phyloP scores from a whole-genome alignment of 768 basidiomycete genomes.

The Pleurotus sapidus region DNA sequence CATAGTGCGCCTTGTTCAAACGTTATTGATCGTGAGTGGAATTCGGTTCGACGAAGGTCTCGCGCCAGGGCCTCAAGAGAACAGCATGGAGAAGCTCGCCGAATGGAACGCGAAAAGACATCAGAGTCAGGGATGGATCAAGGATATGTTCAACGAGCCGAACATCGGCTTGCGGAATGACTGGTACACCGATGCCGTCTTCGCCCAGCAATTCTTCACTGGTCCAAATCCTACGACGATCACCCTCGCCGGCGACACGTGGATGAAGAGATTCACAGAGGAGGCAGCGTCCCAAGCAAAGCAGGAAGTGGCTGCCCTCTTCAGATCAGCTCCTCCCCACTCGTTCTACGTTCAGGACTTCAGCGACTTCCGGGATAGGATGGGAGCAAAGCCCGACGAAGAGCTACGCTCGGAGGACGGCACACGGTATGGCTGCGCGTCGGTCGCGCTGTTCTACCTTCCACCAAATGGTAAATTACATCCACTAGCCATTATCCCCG shows the following conservation, averaged over 20 bases:
- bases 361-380: slow-evolving; percentile 19
- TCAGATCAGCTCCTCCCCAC: slow-evolving; percentile 10
- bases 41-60: not conserved
- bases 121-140: not conserved
- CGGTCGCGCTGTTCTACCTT: slow-evolving; percentile 25
- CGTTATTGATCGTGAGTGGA: slow-evolving; percentile 8
- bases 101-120: slow-evolving; percentile 11
- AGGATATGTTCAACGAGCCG: slow-evolving; percentile 17
- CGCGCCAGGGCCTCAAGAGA: not conserved
- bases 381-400: slow-evolving; percentile 13
- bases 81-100: slow-evolving; percentile 16
- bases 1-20: slow-evolving; percentile 11
- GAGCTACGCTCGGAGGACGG: slow-evolving; percentile 5
- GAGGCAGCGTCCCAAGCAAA: slow-evolving; percentile 12
- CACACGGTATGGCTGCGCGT: slow-evolving; percentile 14
- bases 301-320: not conserved
- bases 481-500: slow-evolving; percentile 24
- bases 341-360: slow-evolving; percentile 21
- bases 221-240: slow-evolving; percentile 25
- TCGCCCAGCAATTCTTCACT: slow-evolving; percentile 26
- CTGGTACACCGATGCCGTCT: slow-evolving; percentile 28
- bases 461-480: slow-evolving; percentile 21
- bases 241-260: slow-evolving; percentile 15
- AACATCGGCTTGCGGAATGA: slow-evolving; percentile 26
- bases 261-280: slow-evolving; percentile 16